These are phyloP conservation scores for Ustilago sp. DNA, from an alignment of 1,284 basidiomycete genomes.

Conservation along the genomic window DNA sequence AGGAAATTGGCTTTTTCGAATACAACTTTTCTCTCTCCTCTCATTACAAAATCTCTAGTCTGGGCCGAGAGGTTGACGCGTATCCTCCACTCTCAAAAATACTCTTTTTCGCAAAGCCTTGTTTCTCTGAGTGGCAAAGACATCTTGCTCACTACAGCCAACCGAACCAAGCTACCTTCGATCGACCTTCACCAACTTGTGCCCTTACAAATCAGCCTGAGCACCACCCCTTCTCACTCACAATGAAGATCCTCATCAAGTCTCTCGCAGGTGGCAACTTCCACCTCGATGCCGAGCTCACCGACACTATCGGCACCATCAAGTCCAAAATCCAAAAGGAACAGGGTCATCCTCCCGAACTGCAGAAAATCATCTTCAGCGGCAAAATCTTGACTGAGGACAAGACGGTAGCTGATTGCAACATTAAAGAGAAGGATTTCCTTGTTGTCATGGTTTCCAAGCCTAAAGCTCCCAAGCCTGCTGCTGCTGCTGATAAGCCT, in stretches of 20 bases:
- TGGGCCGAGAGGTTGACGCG: not conserved
- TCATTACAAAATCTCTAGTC: not conserved
- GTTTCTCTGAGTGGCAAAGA: not conserved
- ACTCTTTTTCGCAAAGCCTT: not conserved
- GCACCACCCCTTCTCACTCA: not conserved
- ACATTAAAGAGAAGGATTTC: constrained; percentile 99
- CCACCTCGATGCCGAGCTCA: constrained; percentile 64
- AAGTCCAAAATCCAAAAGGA: constrained; percentile 85
- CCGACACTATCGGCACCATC: constrained; percentile 75
- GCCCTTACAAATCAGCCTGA: too few relatives aligned
- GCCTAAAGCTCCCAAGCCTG: constrained; percentile 59
- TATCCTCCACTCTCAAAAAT: not conserved
- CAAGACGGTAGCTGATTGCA: constrained; percentile 86
- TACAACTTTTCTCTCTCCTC: not conserved
- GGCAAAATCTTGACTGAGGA: constrained; percentile 92
- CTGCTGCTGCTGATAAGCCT: constrained; percentile 51
- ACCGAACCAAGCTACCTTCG: too few relatives aligned
- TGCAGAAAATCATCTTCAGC: constrained; percentile 95
- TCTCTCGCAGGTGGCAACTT: constrained; percentile 67
- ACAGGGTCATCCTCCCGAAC: constrained; percentile 80
- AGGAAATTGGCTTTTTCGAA: not conserved
- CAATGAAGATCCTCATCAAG: constrained; percentile 68
- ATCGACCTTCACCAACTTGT: too few relatives aligned
- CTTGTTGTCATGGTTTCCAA: constrained; percentile 96
- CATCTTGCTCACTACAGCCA: too few relatives aligned